Evolutionary conservation across 1,139 yeast genomes (phyloP), one percentile per base, ranked within the genome.

Genomic region (Yamadazyma songkhlaensis): DNA sequence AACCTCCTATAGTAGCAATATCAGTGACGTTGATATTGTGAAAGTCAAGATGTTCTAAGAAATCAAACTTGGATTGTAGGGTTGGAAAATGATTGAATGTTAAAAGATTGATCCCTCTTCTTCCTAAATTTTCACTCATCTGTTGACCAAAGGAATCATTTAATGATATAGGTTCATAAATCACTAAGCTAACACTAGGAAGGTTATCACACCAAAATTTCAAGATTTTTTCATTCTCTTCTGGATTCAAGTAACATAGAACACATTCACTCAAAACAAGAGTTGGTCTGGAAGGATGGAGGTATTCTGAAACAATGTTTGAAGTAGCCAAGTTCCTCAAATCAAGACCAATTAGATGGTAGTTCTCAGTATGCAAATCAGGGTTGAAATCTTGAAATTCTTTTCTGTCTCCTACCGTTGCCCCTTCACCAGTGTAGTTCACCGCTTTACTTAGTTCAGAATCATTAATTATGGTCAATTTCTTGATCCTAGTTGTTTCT

Each of bases 101-200:
- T 7, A 89, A 87, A 60, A 92, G 65, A 35, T 78, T 72, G n/a
- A 92, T 74, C 2, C 95, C 95, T 39, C 96, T 62, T 37, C 69
- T 54, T 22, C 76, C 70, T 35, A 92, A 64, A 55, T 92, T 92
- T 35, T 73, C 74, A 13, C 77, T 68, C 98, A 92, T 92, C 9
- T 90, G 85, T 2, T 60, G 57, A 1, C 97, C 97, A 63, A 90
- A 92, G 23, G 79, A 67, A 53, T 84, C 95, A 34, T 67, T 61
- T 6, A 79, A 71, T 0, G 88, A 83, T 56, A 90, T 79, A 1
- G 98, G 98, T 47, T 92, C 98, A 59, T 92, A 92, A 1, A 89
- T 70, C 2, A 83, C 62, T 43, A 85, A 54, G 1, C 72, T 52
- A 36, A 77, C 58, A 3, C 41, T 26, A 0, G 40, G n/a, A 21